phyloP scores from a whole-genome alignment of 169 alveolate species.

The Plasmodium vivax region DNA sequence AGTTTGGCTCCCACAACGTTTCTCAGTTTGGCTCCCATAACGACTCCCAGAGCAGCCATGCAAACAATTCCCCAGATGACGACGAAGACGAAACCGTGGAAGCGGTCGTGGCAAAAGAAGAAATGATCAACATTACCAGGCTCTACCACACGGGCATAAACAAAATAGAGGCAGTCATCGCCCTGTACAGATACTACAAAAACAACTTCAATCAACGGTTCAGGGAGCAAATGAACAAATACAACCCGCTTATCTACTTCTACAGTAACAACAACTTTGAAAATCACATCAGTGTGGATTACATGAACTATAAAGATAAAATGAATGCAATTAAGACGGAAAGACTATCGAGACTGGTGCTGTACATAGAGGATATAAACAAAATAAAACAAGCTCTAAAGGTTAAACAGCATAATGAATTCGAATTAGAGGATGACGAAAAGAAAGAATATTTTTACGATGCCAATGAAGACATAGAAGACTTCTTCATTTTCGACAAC shows the following conservation, averaged over 20 bases:
- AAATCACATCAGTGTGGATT: slow-evolving; percentile 38
- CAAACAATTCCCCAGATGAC: neutral
- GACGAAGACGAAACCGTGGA: slow-evolving; percentile 31
- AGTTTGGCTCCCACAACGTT: no score
- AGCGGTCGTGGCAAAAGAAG: slow-evolving; percentile 69
- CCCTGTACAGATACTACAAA: slow-evolving; percentile 38
- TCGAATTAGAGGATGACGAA: slow-evolving; percentile 25
- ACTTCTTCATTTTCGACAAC: slow-evolving; percentile 63
- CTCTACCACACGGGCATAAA: slow-evolving; percentile 66
- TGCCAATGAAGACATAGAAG: slow-evolving; percentile 73
- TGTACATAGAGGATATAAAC: slow-evolving; percentile 71
- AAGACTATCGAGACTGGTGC: slow-evolving; percentile 52
- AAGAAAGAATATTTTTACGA: slow-evolving; percentile 69
- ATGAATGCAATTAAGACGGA: slow-evolving; percentile 53
- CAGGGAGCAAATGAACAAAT: slow-evolving; percentile 56
- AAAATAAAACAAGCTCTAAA: slow-evolving; percentile 60
- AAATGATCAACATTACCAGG: slow-evolving; percentile 18
- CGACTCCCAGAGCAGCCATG: neutral
- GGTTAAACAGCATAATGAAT: slow-evolving; percentile 27
- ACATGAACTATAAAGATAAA: slow-evolving; percentile 26
- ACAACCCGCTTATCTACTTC: slow-evolving; percentile 30
- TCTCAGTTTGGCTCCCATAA: neutral
- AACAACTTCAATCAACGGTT: slow-evolving; percentile 40
- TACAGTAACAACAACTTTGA: slow-evolving; percentile 51
- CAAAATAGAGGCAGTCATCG: slow-evolving; percentile 70